phyloP scores from a whole-genome alignment of 768 basidiomycete genomes.

The Phallus indusiatus region DNA sequence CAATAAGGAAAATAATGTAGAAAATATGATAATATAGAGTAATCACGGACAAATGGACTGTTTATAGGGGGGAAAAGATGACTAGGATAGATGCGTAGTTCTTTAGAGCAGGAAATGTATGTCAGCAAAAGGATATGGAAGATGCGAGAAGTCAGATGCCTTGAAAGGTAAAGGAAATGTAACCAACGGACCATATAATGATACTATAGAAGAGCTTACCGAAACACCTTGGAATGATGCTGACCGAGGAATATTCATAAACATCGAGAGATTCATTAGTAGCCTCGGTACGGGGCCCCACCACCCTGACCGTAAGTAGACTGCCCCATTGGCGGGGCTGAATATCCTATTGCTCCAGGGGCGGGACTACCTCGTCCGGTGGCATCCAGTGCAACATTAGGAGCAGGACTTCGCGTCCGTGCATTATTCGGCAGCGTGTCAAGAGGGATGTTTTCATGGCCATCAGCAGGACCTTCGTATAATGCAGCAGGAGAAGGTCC shows the following conservation, averaged over 20 bases:
- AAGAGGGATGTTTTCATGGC: conserved; percentile 64
- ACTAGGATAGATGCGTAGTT: not conserved
- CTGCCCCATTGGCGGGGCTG: not conserved
- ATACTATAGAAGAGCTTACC: too few relatives aligned
- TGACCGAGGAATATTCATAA: too few relatives aligned
- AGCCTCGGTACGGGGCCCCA: not conserved
- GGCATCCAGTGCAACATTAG: conserved; percentile 5
- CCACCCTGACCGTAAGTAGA: not conserved
- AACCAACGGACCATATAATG: too few relatives aligned
- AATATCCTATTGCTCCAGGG: not conserved
- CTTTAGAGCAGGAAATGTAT: not conserved
- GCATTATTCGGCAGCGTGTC: conserved; percentile 23
- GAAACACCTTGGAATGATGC: too few relatives aligned
- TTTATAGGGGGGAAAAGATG: not conserved
- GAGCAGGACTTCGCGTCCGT: conserved; percentile 13
- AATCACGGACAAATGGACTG: not conserved
- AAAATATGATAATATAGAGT: not conserved
- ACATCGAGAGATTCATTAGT: not conserved
- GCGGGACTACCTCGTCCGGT: conserved; percentile 17
- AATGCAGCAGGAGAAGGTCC: conserved; percentile 66
- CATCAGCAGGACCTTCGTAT: conserved; percentile 28
- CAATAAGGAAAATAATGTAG: not conserved
- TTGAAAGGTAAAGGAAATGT: too few relatives aligned
- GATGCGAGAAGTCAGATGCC: not conserved
- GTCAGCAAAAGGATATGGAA: not conserved